A percentile compares a stretch with the other conserved stretches of the same genome.
Evolutionary conservation across 805 yeast genomes (phyloP).

Genomic region (Lipomyces mesembrius): DNA sequence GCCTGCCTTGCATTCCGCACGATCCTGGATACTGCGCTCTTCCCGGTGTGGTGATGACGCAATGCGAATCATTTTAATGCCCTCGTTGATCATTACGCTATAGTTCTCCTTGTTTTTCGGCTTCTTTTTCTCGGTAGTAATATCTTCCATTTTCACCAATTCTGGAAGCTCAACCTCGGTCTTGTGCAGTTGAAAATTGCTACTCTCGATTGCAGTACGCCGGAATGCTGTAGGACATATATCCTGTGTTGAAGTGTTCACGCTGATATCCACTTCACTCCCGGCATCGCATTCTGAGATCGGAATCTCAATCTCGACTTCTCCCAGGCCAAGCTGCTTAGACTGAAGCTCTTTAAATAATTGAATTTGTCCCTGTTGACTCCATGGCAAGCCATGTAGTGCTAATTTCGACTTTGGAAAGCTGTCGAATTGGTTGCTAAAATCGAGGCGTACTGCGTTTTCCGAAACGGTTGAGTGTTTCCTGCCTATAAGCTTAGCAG

Average conservation of each 20-base stretch:
- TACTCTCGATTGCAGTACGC: neutral
- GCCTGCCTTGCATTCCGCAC: neutral
- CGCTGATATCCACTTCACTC: neutral
- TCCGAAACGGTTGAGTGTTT: neutral
- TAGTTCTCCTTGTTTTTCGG: neutral
- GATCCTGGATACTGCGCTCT: neutral
- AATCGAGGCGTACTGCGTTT: neutral
- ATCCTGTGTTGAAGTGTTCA: neutral
- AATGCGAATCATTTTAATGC: neutral
- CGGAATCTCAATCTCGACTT: neutral
- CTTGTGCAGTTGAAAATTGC: neutral
- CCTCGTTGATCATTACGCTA: neutral
- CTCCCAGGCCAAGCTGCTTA: neutral
- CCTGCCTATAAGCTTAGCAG: neutral
- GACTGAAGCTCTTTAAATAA: neutral
- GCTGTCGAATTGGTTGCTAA: neutral
- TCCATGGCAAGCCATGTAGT: neutral
- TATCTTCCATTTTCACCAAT: neutral
- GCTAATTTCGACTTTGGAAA: neutral
- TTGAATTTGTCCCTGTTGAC: neutral
- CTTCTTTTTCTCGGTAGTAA: neutral
- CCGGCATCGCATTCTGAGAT: neutral
- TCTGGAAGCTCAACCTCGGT: neutral
- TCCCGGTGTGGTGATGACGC: neutral
- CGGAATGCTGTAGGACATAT: neutral